Percentiles rank a stretch among this genome's conserved stretches.
Evolutionary conservation across 1,284 basidiomycete genomes (phyloP).

Genomic region (Puccinia hordei): DNA sequence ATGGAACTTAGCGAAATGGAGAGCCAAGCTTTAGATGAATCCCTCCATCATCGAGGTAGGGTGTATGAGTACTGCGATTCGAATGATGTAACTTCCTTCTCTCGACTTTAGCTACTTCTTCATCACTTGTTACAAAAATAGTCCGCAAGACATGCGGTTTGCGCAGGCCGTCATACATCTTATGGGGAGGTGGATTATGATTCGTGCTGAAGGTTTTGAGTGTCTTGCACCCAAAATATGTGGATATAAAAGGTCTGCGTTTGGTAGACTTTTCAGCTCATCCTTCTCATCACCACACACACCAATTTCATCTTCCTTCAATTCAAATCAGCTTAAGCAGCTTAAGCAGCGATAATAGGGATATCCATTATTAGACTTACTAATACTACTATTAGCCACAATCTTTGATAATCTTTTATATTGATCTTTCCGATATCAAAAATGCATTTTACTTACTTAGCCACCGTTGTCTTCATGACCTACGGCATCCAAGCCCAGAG

Average conservation of each 20-base stretch:
- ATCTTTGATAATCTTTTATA: neutral
- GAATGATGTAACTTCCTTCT: neutral
- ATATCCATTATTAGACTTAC: neutral
- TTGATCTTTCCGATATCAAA: neutral
- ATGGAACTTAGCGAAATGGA: constrained; percentile 1
- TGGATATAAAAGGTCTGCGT: neutral
- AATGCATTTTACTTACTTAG: constrained; percentile 21
- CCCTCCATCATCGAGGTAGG: constrained; percentile 13
- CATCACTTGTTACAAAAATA: constrained; percentile 10
- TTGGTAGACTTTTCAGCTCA: neutral
- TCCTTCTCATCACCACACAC: neutral
- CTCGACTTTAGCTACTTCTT: neutral
- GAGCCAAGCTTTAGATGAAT: neutral
- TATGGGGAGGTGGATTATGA: neutral
- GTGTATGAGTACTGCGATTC: constrained; percentile 6
- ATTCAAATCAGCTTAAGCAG: neutral
- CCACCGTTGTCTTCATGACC: constrained; percentile 4
- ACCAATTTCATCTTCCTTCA: neutral
- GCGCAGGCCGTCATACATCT: constrained; percentile 17
- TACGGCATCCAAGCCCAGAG: neutral
- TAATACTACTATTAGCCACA: neutral
- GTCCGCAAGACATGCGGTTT: neutral
- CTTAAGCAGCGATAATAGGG: neutral
- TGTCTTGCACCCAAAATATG: neutral
- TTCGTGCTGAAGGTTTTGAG: neutral